phyloP scores from a whole-genome alignment of 257 asterid genomes.

The Rauvolfia tetraphylla region DNA sequence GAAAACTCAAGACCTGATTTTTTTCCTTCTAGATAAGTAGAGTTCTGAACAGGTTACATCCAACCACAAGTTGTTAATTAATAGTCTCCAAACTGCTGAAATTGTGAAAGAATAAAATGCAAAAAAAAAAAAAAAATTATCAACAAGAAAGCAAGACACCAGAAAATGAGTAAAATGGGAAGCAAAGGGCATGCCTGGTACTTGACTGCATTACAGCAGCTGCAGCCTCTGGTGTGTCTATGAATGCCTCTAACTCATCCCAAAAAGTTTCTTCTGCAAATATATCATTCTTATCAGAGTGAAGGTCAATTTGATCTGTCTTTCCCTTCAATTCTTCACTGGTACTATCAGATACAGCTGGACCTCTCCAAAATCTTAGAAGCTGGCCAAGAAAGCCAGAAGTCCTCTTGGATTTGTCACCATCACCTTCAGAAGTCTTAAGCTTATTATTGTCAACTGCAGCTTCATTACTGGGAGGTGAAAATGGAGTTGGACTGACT shows the following conservation, averaged over 20 bases:
- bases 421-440: conserved; percentile 19
- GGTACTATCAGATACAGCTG: conserved; percentile 22
- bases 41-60: background rate
- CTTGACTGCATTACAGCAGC: conserved; percentile 44
- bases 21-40: background rate
- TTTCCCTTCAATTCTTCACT: conserved; percentile 26
- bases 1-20: background rate
- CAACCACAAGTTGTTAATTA: background rate
- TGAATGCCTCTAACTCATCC: conserved; percentile 55
- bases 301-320: conserved; percentile 20
- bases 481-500: conserved; percentile 31
- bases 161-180: conserved; percentile 9
- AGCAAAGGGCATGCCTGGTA: conserved; percentile 49
- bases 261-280: conserved; percentile 61
- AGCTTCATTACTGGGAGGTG: conserved; percentile 40
- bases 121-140: background rate
- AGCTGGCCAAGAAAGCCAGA: conserved; percentile 27
- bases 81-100: background rate
- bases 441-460: conserved; percentile 17
- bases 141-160: background rate
- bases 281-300: conserved; percentile 25
- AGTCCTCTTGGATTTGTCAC: conserved; percentile 23
- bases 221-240: conserved; percentile 45
- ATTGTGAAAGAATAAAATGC: background rate
- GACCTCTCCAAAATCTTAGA: conserved; percentile 40